Base-by-base conservation (phyloP, 768 basidiomycete species). In the Cubamyces lactineus region DNA sequence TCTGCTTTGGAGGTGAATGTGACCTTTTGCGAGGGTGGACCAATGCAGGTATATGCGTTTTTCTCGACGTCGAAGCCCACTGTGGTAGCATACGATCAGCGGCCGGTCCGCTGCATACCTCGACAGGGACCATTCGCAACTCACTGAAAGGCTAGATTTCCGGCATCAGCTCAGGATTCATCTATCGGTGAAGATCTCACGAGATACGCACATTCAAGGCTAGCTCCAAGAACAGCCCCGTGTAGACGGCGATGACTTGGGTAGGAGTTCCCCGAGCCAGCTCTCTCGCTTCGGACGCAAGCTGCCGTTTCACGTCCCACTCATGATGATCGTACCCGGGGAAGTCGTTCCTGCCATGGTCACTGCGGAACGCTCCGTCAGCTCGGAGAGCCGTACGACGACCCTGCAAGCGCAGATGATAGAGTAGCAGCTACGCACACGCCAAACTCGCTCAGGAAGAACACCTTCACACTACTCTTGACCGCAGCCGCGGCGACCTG, bases 31-130 rank as follows among this genome's bases (percentile, higher is more conserved):
- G 53, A 26, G 28, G 65, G 47, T 6, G 67, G 52, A 24, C 69
- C 69, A 43, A 67, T 41, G 40, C 47, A 46, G 16, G 57, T 67
- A 61, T 53, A 67, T 2, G 26, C 38, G 48, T 55, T 40, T n/a
- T 58, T 61, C 13, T 55, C 61, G 38, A 52, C 17, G 57, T 70
- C 69, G 52, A 70, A 64, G 15, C 69, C 69, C 52, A 63, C 69
- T 70, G 21, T 26, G 21, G 30, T 6, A 48, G 45, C 13, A 15
- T 19, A 15, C 16, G 15, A 21, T 28, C 12, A 28, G 24, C 48
- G 5, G 13, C 24, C 28, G 17, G n/a, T 24, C 21, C 23, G 21
- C 7, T 23, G 12, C 21, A 6, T 5, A 23, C 0, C 4, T 30
- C 24, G 28, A 8, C 17, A 19, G 8, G 24, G 9, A 13, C 21